Evolutionary conservation across 2,329 filamentous ascomycete genomes (phyloP).

Genomic region (Neofusicoccum sp.): DNA sequence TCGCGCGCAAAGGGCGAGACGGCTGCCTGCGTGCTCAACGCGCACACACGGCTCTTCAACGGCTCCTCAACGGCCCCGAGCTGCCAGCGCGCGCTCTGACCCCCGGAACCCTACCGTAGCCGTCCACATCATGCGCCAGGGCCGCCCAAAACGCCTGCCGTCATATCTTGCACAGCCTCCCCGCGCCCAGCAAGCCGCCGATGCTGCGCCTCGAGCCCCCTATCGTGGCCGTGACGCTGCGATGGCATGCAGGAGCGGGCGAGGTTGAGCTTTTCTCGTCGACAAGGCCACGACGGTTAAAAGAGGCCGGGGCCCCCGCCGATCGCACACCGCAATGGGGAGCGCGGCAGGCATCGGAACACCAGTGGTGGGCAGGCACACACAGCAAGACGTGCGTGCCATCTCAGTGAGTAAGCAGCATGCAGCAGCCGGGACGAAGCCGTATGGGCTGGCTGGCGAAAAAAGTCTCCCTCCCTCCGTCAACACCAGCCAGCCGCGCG

Average conservation of each 20-base stretch:
- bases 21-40: background rate
- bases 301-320: slow-evolving; percentile 7
- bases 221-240: background rate
- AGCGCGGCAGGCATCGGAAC: slow-evolving; percentile 11
- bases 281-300: background rate
- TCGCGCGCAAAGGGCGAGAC: too few relatives aligned
- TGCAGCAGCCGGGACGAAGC: background rate
- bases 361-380: background rate
- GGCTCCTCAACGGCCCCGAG: background rate
- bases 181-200: background rate
- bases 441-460: background rate
- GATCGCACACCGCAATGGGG: slow-evolving; percentile 15
- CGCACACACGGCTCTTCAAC: background rate
- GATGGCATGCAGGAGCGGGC: background rate
- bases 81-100: background rate
- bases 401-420: slow-evolving; percentile 1
- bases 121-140: slow-evolving; percentile 4
- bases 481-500: background rate
- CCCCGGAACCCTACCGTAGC: background rate
- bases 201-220: background rate
- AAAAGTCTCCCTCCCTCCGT: background rate
- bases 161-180: background rate
- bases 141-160: background rate
- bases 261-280: background rate
- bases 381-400: background rate